Evolutionary conservation across 331 rosid genomes (phyloP).

Genomic region (Malus hybrid): DNA sequence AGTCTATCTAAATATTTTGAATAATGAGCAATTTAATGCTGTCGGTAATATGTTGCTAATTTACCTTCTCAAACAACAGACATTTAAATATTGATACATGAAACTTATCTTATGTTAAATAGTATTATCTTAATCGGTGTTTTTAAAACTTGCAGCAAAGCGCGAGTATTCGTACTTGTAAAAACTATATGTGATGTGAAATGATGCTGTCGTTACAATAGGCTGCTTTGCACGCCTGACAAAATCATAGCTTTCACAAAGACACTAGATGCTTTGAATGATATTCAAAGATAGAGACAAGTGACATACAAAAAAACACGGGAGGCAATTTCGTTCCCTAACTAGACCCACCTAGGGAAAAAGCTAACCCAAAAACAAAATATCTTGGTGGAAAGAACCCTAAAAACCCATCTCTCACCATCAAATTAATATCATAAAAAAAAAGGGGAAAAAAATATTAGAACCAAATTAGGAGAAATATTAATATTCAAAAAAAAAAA

Average conservation of each 20-base stretch:
- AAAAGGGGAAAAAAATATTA: background rate
- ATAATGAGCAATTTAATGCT: too few relatives aligned
- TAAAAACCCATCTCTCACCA: slow-evolving; percentile 66
- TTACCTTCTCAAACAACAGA: too few relatives aligned
- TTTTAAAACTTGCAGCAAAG: too few relatives aligned
- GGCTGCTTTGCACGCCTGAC: slow-evolving; percentile 6
- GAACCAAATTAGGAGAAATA: background rate
- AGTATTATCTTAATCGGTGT: too few relatives aligned
- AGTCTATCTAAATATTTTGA: too few relatives aligned
- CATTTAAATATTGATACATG: too few relatives aligned
- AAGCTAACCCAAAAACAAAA: slow-evolving; percentile 14
- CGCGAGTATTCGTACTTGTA: too few relatives aligned
- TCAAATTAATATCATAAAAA: slow-evolving; percentile 3
- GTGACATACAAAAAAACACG: slow-evolving; percentile 20
- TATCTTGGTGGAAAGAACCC: slow-evolving; percentile 58
- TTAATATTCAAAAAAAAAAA: background rate
- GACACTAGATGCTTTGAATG: slow-evolving; percentile 8
- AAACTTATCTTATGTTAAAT: too few relatives aligned
- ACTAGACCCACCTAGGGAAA: slow-evolving; percentile 45
- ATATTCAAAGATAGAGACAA: slow-evolving; percentile 18
- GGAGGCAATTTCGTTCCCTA: slow-evolving; percentile 39
- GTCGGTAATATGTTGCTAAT: too few relatives aligned
- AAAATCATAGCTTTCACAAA: slow-evolving; percentile 22
- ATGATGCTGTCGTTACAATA: background rate
- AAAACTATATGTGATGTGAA: background rate